Evolutionary conservation across 2,329 filamentous ascomycete genomes (phyloP).

Genomic region (Thelonectria olida): DNA sequence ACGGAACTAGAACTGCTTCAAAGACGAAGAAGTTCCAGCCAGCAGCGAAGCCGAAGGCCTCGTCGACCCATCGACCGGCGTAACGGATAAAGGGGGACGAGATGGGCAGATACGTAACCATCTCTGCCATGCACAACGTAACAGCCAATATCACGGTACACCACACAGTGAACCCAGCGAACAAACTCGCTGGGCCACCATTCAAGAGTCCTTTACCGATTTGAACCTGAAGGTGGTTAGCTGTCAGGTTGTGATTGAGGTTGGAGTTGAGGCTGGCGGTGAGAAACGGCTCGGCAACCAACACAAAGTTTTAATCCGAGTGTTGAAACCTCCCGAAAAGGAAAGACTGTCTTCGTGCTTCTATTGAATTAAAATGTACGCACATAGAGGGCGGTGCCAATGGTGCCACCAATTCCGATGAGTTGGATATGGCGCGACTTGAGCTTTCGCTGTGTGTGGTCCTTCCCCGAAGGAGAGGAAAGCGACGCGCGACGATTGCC

Average conservation of each 20-base stretch:
- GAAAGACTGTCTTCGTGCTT: too few relatives aligned
- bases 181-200: slow-evolving; percentile 67
- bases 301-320: too few relatives aligned
- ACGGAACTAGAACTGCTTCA: slow-evolving; percentile 73
- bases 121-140: slow-evolving; percentile 73
- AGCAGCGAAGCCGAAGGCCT: slow-evolving; percentile 76
- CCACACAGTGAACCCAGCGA: slow-evolving; percentile 70
- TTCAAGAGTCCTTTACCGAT: slow-evolving; percentile 67
- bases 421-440: slow-evolving; percentile 67
- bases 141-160: slow-evolving; percentile 69
- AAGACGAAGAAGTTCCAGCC: slow-evolving; percentile 82
- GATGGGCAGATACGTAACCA: slow-evolving; percentile 81
- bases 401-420: slow-evolving; percentile 71
- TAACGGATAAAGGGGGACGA: slow-evolving; percentile 83
- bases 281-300: too few relatives aligned
- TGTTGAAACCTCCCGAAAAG: too few relatives aligned
- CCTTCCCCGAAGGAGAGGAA: slow-evolving; percentile 1
- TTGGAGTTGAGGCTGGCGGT: too few relatives aligned
- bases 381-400: slow-evolving; percentile 69
- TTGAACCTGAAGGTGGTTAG: slow-evolving; percentile 50
- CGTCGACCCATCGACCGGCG: slow-evolving; percentile 78
- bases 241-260: slow-evolving; percentile 20
- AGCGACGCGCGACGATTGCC: not conserved
- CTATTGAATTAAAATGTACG: slow-evolving; percentile 22
- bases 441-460: slow-evolving; percentile 59